phyloP scores from a whole-genome alignment of 108 stramenopile genomes.

The Skeletonema tropicum region DNA sequence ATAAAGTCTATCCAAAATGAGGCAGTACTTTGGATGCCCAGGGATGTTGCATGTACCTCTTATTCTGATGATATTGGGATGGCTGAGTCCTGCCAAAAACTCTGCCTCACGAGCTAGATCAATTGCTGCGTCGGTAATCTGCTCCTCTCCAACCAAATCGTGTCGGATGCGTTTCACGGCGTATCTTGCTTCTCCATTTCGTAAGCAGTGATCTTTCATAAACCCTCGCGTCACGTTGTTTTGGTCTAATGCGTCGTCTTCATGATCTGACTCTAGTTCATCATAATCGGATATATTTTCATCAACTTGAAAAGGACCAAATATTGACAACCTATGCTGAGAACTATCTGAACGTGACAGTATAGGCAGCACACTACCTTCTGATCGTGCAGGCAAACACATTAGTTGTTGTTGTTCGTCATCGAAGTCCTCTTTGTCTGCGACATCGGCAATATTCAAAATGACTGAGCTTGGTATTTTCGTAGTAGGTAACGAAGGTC shows the following conservation, averaged over 20 bases:
- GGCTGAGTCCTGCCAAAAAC: slow-evolving; percentile 55
- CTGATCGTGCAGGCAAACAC: neutral
- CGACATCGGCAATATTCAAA: neutral
- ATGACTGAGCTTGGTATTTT: neutral
- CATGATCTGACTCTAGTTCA: slow-evolving; percentile 41
- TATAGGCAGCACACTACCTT: too few relatives aligned
- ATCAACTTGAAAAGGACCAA: slow-evolving; percentile 21
- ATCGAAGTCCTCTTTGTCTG: neutral
- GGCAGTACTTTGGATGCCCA: slow-evolving; percentile 49
- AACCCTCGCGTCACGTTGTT: slow-evolving; percentile 51
- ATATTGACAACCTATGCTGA: neutral
- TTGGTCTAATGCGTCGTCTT: slow-evolving; percentile 56
- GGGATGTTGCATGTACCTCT: slow-evolving; percentile 45
- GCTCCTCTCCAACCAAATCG: slow-evolving; percentile 50
- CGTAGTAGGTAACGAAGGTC: neutral
- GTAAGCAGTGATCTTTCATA: slow-evolving; percentile 60
- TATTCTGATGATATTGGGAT: slow-evolving; percentile 46
- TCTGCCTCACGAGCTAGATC: slow-evolving; percentile 81
- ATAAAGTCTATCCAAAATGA: slow-evolving; percentile 76
- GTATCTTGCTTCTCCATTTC: slow-evolving; percentile 70
- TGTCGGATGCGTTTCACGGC: slow-evolving; percentile 67
- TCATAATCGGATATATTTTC: slow-evolving; percentile 45
- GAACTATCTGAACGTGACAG: neutral
- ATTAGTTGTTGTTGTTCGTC: slow-evolving; percentile 1
- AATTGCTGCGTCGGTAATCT: slow-evolving; percentile 61